Conservation (phyloP, 805 yeast genomes). For the Zygosaccharomyces kombuchaensis region DNA sequence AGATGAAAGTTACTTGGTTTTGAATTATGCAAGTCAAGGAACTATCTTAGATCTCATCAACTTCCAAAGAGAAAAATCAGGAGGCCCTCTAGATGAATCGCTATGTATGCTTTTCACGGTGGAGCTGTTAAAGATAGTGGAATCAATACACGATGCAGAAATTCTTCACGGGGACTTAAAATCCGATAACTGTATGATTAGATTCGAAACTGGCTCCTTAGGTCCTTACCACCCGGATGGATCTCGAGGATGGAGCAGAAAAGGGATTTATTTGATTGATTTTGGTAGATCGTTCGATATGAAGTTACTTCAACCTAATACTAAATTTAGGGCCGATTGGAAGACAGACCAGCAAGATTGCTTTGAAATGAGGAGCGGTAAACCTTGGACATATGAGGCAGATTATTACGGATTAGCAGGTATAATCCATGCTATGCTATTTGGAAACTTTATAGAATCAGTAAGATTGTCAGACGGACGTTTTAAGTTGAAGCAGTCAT, state of each 20-base stretch:
- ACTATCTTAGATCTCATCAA: constrained; percentile 68
- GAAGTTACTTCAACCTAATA: constrained; percentile 46
- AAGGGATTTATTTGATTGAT: constrained; percentile 66
- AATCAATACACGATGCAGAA: constrained; percentile 56
- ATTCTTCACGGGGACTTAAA: constrained; percentile 83
- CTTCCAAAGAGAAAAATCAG: constrained; percentile 34
- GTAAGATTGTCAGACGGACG: constrained; percentile 27
- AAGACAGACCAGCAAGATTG: constrained; percentile 66
- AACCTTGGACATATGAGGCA: constrained; percentile 72
- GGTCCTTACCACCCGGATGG: constrained; percentile 37
- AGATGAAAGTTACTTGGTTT: constrained; percentile 65
- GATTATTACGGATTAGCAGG: constrained; percentile 83
- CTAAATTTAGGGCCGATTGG: constrained; percentile 57
- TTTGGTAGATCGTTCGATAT: constrained; percentile 79
- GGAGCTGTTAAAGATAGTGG: constrained; percentile 58
- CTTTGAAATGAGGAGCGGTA: constrained; percentile 54
- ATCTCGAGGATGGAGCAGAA: constrained; percentile 43
- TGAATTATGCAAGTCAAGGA: constrained; percentile 66
- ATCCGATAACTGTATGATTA: constrained; percentile 81
- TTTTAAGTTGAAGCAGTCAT: constrained; percentile 40
- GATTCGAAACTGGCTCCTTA: constrained; percentile 37
- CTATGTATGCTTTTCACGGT: constrained; percentile 58
- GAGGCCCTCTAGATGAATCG: constrained; percentile 50
- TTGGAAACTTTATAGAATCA: constrained; percentile 59
- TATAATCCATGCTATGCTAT: constrained; percentile 66